Evolutionary conservation across 2,329 filamentous ascomycete species (phyloP).

Genomic region (Fusarium sp.): DNA sequence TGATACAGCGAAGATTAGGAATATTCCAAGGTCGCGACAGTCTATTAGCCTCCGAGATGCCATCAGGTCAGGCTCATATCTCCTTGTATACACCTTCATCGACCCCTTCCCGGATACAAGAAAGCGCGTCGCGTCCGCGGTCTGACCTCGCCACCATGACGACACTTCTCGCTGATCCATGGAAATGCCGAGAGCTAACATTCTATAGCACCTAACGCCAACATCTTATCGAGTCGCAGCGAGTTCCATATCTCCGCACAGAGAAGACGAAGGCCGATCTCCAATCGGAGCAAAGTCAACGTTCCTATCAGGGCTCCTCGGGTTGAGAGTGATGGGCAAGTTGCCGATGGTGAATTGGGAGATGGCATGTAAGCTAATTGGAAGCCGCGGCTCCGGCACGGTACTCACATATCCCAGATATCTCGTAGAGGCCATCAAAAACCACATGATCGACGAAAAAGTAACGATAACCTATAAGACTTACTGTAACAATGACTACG

Average conservation of each 20-base stretch:
- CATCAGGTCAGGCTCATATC: not conserved
- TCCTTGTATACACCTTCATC: not conserved
- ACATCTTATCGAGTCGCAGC: not conserved
- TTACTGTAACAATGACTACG: not conserved
- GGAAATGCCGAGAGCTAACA: not conserved
- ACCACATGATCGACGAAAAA: slow-evolving; percentile 72
- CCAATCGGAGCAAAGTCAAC: not conserved
- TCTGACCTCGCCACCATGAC: not conserved
- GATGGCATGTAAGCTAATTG: not conserved
- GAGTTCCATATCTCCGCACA: not conserved
- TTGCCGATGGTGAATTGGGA: not conserved
- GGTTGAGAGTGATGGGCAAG: not conserved
- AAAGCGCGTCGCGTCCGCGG: not conserved
- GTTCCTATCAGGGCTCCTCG: not conserved
- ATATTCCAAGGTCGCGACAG: not conserved
- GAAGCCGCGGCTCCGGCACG: not conserved
- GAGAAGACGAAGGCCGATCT: not conserved
- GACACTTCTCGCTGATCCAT: not conserved
- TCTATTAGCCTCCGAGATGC: not conserved
- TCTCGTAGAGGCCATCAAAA: slow-evolving; percentile 80
- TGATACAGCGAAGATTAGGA: too few species aligned
- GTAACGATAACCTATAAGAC: slow-evolving; percentile 58
- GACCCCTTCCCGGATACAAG: not conserved
- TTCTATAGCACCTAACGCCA: not conserved
- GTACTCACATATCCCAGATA: slow-evolving; percentile 64